Conservation (phyloP, 176 grass and related monocot species). For the Dendrocalamus sinicus region DNA sequence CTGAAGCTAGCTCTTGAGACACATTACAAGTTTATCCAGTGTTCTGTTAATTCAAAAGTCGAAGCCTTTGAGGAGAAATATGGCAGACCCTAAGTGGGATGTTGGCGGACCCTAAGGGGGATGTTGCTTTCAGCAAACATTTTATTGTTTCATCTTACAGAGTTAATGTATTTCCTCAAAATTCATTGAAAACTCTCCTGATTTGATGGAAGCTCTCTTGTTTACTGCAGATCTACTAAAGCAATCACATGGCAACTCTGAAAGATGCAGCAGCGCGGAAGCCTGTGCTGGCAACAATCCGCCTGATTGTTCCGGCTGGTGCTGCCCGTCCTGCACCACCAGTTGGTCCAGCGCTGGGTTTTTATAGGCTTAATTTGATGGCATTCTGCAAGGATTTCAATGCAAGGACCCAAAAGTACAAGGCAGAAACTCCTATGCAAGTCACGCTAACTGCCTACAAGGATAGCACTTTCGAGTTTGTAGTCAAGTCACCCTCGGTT, state of each 20-base stretch:
- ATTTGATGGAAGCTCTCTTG: constrained; percentile 21
- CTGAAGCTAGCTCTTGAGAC: neutral
- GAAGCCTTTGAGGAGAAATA: neutral
- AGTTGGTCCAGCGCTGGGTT: constrained; percentile 75
- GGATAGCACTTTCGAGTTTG: constrained; percentile 87
- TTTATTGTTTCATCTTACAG: neutral
- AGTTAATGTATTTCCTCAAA: neutral
- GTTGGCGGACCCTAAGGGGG: too few relatives aligned
- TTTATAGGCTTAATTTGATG: constrained; percentile 88
- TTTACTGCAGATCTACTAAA: constrained; percentile 40
- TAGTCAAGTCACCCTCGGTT: constrained; percentile 76
- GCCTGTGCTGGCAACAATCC: constrained; percentile 76
- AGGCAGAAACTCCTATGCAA: constrained; percentile 87
- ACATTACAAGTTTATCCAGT: neutral
- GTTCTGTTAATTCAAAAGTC: neutral
- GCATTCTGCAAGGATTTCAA: constrained; percentile 99
- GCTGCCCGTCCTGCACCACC: constrained; percentile 82
- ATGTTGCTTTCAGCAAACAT: constrained; percentile 25
- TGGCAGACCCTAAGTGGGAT: neutral
- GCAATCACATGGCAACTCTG: constrained; percentile 58
- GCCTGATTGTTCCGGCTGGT: constrained; percentile 72
- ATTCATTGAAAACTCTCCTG: neutral
- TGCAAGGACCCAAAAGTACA: constrained; percentile 92
- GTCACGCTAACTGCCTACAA: constrained; percentile 88
- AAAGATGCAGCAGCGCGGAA: constrained; percentile 71